Evolutionary conservation across 2,329 filamentous ascomycete genomes (phyloP).

Genomic region (Juglanconis sp.): DNA sequence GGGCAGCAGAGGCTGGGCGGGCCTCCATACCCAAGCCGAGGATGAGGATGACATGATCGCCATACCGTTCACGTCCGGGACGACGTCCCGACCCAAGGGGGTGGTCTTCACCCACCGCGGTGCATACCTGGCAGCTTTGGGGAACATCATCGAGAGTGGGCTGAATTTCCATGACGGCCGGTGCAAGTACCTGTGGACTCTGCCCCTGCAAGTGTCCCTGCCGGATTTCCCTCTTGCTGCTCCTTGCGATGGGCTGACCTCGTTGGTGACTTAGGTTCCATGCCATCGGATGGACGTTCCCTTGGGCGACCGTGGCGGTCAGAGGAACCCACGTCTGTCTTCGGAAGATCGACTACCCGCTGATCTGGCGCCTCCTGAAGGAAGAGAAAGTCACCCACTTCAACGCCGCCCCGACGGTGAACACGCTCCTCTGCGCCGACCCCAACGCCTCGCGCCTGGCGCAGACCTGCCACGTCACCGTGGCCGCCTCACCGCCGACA

Average conservation of each 20-base stretch:
- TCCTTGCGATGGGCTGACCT: background rate
- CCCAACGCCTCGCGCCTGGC: conserved; percentile 69
- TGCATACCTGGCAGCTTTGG: conserved; percentile 70
- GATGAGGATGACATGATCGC: conserved; percentile 81
- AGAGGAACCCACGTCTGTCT: conserved; percentile 94
- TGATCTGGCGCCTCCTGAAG: conserved; percentile 87
- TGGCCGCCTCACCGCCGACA: conserved; percentile 87
- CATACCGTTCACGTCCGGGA: conserved; percentile 90
- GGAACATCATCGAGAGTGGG: conserved; percentile 83
- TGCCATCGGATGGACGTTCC: conserved; percentile 78
- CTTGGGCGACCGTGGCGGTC: conserved; percentile 89
- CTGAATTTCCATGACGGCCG: conserved; percentile 68
- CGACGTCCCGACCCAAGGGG: conserved; percentile 87
- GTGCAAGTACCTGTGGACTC: conserved; percentile 84
- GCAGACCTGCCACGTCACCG: conserved; percentile 76
- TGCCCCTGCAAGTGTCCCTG: conserved; percentile 74
- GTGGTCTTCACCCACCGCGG: conserved; percentile 89
- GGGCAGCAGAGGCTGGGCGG: conserved; percentile 71
- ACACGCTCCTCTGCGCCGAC: conserved; percentile 83
- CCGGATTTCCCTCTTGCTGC: background rate
- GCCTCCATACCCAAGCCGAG: conserved; percentile 64
- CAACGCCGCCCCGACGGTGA: conserved; percentile 93
- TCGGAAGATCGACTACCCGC: conserved; percentile 88
- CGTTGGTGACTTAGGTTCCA: conserved; percentile 48
- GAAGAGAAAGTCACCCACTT: conserved; percentile 89